These are phyloP conservation scores for Solanum tarapatanum DNA, from an alignment of 257 asterid genomes.

Conservation along the genomic window DNA sequence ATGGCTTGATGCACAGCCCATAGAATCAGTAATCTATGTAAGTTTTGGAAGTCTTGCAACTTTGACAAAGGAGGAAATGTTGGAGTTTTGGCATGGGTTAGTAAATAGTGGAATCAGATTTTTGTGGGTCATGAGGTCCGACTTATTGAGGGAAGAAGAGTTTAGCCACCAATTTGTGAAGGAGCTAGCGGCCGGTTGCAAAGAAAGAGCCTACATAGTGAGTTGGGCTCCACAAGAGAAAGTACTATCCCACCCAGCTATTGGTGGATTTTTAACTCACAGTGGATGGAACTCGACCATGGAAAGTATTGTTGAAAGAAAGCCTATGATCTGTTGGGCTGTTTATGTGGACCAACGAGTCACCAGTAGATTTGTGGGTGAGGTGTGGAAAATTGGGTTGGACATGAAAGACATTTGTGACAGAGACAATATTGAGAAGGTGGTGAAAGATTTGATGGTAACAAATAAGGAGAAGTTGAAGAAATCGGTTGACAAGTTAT, in stretches of 20 bases:
- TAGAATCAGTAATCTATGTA: conserved; percentile 18
- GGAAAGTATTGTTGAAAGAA: conserved; percentile 23
- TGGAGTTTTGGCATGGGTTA: conserved; percentile 20
- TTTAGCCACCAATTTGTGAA: neutral
- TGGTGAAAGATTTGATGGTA: conserved; percentile 32
- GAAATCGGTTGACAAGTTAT: conserved; percentile 10
- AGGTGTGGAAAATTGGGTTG: conserved; percentile 48
- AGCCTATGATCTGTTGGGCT: conserved; percentile 27
- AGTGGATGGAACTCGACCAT: neutral
- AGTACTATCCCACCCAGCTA: conserved; percentile 9
- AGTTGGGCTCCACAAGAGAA: conserved; percentile 22
- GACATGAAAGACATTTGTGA: conserved; percentile 53
- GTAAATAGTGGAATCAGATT: conserved; percentile 15
- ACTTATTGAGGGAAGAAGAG: neutral
- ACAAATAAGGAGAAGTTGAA: conserved; percentile 27
- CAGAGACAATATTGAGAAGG: conserved; percentile 20
- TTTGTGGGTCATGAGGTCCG: conserved; percentile 20
- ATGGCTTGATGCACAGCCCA: conserved; percentile 21
- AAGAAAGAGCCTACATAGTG: conserved; percentile 7
- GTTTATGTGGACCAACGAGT: conserved; percentile 26
- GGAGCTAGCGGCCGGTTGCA: neutral
- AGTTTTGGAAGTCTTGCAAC: conserved; percentile 23
- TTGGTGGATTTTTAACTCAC: conserved; percentile 21
- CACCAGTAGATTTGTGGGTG: conserved; percentile 42
- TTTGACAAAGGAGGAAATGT: conserved; percentile 2